Evolutionary conservation across 108 stramenopile species (phyloP).

Genomic region (Skeletonema marinoi): DNA sequence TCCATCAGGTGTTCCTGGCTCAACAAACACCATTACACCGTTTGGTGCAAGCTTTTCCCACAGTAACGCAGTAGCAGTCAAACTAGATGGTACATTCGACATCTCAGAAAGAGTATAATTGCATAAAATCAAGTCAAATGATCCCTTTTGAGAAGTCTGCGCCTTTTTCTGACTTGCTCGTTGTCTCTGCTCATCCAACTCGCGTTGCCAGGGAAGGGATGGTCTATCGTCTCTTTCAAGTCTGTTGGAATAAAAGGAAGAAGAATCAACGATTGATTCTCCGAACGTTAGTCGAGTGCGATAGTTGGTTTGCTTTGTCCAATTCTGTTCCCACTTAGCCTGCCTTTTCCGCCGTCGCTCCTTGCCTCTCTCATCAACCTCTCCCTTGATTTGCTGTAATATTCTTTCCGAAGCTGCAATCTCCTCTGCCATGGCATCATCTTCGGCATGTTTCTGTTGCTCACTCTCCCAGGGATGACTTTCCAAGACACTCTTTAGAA

Average conservation of each 20-base stretch:
- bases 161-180: conserved; percentile 16
- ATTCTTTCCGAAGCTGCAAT: conserved; percentile 14
- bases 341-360: conserved; percentile 18
- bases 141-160: conserved; percentile 25
- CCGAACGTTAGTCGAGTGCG: conserved; percentile 72
- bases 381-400: conserved; percentile 3
- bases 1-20: conserved; percentile 89
- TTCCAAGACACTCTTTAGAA: conserved; percentile 57
- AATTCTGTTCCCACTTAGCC: conserved; percentile 36
- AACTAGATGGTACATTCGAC: conserved; percentile 54
- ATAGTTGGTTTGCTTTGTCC: conserved; percentile 23
- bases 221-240: conserved; percentile 17
- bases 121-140: conserved; percentile 76
- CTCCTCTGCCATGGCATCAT: conserved; percentile 2
- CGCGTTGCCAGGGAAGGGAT: conserved; percentile 33
- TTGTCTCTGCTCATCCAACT: conserved; percentile 25
- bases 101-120: conserved; percentile 72
- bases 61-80: conserved; percentile 65
- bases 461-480: conserved; percentile 34
- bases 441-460: conserved; percentile 10
- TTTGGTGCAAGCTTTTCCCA: conserved; percentile 74
- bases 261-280: conserved; percentile 46
- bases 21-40: conserved; percentile 79
- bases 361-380: conserved; percentile 5
- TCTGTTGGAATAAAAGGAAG: conserved; percentile 14